Conservation (phyloP, 441 rosid species). For the Gossypium armourianum region DNA sequence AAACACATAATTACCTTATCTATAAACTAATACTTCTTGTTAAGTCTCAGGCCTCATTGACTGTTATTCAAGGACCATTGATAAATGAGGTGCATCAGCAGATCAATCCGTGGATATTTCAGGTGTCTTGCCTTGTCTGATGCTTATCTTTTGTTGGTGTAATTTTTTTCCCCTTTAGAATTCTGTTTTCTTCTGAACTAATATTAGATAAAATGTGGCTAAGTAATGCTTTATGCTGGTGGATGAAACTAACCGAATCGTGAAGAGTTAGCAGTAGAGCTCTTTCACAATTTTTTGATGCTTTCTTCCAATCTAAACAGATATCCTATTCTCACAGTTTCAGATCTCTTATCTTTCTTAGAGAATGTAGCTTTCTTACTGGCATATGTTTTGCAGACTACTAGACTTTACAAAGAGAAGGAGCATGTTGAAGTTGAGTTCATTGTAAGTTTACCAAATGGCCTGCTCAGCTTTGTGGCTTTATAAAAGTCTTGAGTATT, state of each 20-base stretch:
- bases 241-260: slow-evolving; percentile 2
- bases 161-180: background rate
- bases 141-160: slow-evolving; percentile 1
- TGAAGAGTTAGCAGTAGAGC: background rate
- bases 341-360: background rate
- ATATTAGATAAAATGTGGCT: background rate
- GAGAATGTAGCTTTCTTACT: background rate
- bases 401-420: slow-evolving; percentile 71
- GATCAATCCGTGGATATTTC: slow-evolving; percentile 79
- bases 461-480: slow-evolving; percentile 6
- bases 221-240: background rate
- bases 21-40: slow-evolving; percentile 13
- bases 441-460: slow-evolving; percentile 47
- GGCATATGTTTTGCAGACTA: slow-evolving; percentile 39
- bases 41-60: slow-evolving; percentile 53
- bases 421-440: slow-evolving; percentile 96
- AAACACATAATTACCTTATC: slow-evolving; percentile 14
- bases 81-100: slow-evolving; percentile 80
- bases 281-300: background rate
- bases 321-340: background rate
- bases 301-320: background rate
- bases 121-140: slow-evolving; percentile 36
- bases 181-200: background rate
- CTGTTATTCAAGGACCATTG: slow-evolving; percentile 60
- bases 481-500: slow-evolving; percentile 4